Conservation (phyloP, 1,284 basidiomycete genomes). For the Melampsora allii-populina region DNA sequence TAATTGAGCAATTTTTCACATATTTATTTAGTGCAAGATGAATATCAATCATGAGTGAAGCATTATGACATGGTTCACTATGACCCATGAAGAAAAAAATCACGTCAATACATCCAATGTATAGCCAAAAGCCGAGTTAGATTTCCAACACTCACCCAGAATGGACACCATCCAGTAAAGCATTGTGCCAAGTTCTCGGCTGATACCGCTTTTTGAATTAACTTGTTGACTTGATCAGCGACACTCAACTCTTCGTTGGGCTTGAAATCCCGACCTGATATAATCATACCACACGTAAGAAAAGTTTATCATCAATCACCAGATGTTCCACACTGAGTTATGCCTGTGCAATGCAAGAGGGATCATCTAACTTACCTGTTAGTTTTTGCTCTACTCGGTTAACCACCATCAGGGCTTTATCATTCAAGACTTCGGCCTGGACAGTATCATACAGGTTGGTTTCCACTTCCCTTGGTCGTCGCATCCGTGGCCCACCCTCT, state of each 20-base stretch:
- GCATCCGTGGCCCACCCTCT: slow-evolving; percentile 41
- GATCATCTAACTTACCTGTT: slow-evolving; percentile 61
- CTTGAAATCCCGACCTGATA: slow-evolving; percentile 79
- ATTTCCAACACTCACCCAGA: slow-evolving; percentile 41
- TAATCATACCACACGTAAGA: background rate
- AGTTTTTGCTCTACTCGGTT: slow-evolving; percentile 90
- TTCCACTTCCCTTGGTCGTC: slow-evolving; percentile 48
- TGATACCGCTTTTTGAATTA: slow-evolving; percentile 84
- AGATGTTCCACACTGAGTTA: too few species aligned
- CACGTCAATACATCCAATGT: too few species aligned
- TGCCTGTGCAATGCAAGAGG: background rate
- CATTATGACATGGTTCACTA: too few species aligned
- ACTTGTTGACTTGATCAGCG: slow-evolving; percentile 69
- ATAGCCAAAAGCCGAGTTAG: too few species aligned
- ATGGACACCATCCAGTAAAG: slow-evolving; percentile 81
- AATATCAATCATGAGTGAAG: too few species aligned
- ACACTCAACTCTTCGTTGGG: slow-evolving; percentile 70
- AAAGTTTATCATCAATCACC: too few species aligned
- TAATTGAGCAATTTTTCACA: too few species aligned
- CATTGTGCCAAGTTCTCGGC: slow-evolving; percentile 92
- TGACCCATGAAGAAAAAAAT: too few species aligned
- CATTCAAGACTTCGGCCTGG: slow-evolving; percentile 75
- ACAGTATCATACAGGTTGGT: slow-evolving; percentile 49
- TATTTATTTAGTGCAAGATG: too few species aligned
- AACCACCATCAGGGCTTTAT: slow-evolving; percentile 81